Base-by-base conservation (phyloP, 139 green algal species). In the Chlamydomonas sp. region DNA sequence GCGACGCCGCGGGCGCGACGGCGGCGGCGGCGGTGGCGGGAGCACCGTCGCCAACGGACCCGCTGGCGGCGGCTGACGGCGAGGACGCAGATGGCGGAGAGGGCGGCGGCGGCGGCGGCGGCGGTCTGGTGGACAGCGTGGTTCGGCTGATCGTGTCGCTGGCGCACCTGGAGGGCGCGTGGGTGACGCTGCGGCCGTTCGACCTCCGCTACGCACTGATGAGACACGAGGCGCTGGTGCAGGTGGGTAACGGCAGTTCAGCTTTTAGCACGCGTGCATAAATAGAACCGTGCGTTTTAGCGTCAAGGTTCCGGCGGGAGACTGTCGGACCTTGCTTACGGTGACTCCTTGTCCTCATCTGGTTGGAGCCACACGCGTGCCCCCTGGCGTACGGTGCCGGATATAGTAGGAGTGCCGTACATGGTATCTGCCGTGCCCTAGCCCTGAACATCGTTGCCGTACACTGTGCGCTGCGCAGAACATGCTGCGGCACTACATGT, bases 141-240 rank as follows among this genome's bases (percentile, higher is more conserved):
- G 31, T 92, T 73, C 92, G 94, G 61, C 87, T 93, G 67, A 60
- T 96, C 69, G 85, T 98, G 57, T 92, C 91, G 2, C 85, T 98
- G 18, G 92, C 91, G 8, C 95, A 97, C 60, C 82, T 97, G 57
- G 96, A 98, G 90, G 94, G 96, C n/a, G 95, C 93, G 0, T 95
- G 91, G 86, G 59, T 98, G 8, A 78, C 77, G n/a, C 91, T 98
- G 75, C 84, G 86, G 2, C 67, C 84, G 12, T 92, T 97, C 69
- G 17, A 90, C 14, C 78, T 95, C 75, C 85, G 85, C 63, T 92
- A 97, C 78, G 87, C 94, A 17, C 88, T 97, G 81, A 90, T 98
- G 85, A 87, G 91, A 49, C 57, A 73, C 1, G 88, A 92, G 5
- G 91, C 93, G 1, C 90, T 98, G 72, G 77, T 72, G 58, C 93